Percentiles rank a stretch among this genome's conserved stretches.
These are phyloP conservation scores for Teratosphaeriaceae sp. DNA, from an alignment of 2,329 filamentous ascomycete species.

Conservation along the genomic window DNA sequence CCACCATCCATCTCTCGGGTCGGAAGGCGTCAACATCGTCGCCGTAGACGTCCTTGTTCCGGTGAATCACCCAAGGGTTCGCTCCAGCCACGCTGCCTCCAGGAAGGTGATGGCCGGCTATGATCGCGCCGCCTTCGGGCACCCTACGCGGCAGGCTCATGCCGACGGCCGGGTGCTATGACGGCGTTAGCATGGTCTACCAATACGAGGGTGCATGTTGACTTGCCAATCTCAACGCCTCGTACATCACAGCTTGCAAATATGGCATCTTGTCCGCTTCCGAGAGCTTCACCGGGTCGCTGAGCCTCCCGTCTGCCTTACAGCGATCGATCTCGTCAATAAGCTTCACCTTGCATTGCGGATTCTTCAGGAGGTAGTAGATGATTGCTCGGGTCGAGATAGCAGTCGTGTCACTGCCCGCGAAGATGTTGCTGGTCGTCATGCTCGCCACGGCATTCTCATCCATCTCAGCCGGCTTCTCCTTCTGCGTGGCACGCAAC, in stretches of 20 bases:
- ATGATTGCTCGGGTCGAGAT: slow-evolving; percentile 32
- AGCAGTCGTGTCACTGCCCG: slow-evolving; percentile 40
- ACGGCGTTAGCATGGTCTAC: slow-evolving; percentile 15
- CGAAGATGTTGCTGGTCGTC: slow-evolving; percentile 33
- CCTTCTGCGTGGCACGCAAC: slow-evolving; percentile 29
- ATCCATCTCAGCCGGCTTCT: slow-evolving; percentile 32
- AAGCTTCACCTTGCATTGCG: slow-evolving; percentile 23
- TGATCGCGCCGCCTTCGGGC: slow-evolving; percentile 31
- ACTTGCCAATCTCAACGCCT: slow-evolving; percentile 31
- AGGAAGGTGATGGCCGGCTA: slow-evolving; percentile 30
- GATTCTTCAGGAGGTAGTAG: slow-evolving; percentile 33
- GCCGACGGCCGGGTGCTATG: slow-evolving; percentile 37
- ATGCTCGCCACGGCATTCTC: slow-evolving; percentile 32
- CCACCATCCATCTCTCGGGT: slow-evolving; percentile 31
- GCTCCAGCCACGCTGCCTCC: slow-evolving; percentile 19
- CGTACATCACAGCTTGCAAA: slow-evolving; percentile 39
- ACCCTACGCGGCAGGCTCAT: slow-evolving; percentile 34
- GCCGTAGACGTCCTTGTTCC: slow-evolving; percentile 24
- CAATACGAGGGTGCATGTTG: slow-evolving; percentile 16
- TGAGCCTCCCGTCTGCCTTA: slow-evolving; percentile 20
- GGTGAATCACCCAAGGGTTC: slow-evolving; percentile 30
- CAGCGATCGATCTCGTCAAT: slow-evolving; percentile 30
- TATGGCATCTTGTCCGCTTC: slow-evolving; percentile 34
- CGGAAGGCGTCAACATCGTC: slow-evolving; percentile 27
- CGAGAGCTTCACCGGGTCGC: slow-evolving; percentile 22